phyloP scores from a whole-genome alignment of 306 rosid genomes.

The Urtica urens region DNA sequence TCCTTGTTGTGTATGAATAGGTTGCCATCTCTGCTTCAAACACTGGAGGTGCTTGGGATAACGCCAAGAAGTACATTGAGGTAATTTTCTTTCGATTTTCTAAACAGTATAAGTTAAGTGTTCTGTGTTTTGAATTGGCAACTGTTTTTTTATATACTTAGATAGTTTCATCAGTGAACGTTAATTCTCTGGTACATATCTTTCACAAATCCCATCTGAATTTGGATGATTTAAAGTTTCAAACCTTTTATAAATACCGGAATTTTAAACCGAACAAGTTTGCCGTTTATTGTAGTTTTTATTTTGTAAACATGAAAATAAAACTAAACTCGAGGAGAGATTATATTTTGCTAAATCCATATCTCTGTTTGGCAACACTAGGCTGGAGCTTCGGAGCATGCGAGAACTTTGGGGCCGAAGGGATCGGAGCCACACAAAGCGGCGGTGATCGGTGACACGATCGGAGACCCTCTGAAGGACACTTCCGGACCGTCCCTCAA shows the following conservation, averaged over 20 bases:
- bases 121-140: neutral
- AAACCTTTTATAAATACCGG: neutral
- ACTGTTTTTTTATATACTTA: too few species aligned
- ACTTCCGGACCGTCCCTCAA: constrained; percentile 96
- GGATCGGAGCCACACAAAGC: constrained; percentile 93
- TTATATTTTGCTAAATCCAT: neutral
- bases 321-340: too few species aligned
- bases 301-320: too few species aligned
- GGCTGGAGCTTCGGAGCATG: constrained; percentile 95
- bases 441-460: constrained; percentile 94
- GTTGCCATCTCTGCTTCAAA: constrained; percentile 96
- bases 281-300: neutral
- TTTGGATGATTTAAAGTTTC: neutral
- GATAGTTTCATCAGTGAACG: neutral
- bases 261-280: too few species aligned
- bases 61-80: constrained; percentile 96
- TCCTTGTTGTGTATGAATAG: constrained; percentile 20
- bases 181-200: neutral
- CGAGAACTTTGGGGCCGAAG: constrained; percentile 81
- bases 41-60: constrained; percentile 99
- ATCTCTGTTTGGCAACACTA: constrained; percentile 9
- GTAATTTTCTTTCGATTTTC: constrained; percentile 24
- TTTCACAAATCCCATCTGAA: neutral
- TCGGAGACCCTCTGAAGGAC: constrained; percentile 94
- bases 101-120: neutral